phyloP scores from a whole-genome alignment of 352 stramenopile species.

The Thalassiosira ordinaria region DNA sequence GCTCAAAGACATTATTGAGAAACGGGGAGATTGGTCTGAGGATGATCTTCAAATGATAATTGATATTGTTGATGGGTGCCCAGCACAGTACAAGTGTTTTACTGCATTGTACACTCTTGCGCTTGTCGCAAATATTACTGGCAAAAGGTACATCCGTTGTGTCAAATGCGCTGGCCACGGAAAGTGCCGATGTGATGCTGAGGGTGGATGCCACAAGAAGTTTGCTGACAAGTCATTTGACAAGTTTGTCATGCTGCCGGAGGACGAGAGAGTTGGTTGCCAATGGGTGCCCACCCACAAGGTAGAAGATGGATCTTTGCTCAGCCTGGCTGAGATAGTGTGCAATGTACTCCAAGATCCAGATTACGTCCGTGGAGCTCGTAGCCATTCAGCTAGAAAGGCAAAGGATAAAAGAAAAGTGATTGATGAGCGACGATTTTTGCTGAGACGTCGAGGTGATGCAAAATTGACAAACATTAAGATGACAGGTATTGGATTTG shows the following conservation, averaged over 20 bases:
- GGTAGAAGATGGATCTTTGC: neutral
- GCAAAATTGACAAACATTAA: too few species aligned
- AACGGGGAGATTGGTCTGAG: neutral
- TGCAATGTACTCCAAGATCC: neutral
- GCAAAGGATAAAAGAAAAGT: neutral
- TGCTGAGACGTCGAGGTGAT: neutral
- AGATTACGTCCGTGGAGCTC: neutral
- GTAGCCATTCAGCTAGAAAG: neutral
- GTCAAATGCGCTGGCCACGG: too few species aligned
- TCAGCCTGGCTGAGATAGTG: neutral
- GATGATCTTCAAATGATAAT: neutral
- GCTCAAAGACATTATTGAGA: slow-evolving; percentile 1
- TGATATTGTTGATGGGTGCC: neutral
- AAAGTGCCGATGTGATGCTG: neutral
- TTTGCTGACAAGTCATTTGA: neutral
- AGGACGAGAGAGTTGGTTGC: neutral
- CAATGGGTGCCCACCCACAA: neutral
- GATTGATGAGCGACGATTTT: neutral
- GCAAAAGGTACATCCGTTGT: neutral
- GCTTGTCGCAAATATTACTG: neutral
- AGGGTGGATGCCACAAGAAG: neutral
- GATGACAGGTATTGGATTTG: neutral
- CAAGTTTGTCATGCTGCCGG: neutral
- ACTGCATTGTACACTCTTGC: neutral
- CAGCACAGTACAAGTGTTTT: neutral